Conservation (phyloP, 1,284 basidiomycete species). For the Ganoderma multipileum region DNA sequence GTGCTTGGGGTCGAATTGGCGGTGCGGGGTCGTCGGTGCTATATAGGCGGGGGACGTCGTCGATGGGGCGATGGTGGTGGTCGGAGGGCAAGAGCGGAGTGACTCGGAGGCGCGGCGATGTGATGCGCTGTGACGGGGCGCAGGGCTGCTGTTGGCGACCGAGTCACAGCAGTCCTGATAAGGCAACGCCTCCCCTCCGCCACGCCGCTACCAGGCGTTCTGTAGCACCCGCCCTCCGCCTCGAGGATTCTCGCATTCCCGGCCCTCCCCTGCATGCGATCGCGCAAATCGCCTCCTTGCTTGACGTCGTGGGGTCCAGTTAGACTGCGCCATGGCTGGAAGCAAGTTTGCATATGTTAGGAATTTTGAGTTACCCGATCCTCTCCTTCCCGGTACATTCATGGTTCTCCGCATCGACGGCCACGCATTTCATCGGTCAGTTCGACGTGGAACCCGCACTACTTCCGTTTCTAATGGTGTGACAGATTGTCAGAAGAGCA, state of each 20-base stretch:
- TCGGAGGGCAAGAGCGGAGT: slow-evolving; percentile 33
- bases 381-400: slow-evolving; percentile 84
- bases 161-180: slow-evolving; percentile 34
- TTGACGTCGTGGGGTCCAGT: slow-evolving; percentile 3
- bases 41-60: slow-evolving; percentile 7
- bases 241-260: slow-evolving; percentile 10
- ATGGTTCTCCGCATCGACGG: slow-evolving; percentile 92
- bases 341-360: slow-evolving; percentile 93
- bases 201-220: slow-evolving; percentile 30
- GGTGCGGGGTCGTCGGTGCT: slow-evolving; percentile 13
- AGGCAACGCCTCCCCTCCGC: slow-evolving; percentile 26
- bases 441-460: not conserved
- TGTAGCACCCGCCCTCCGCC: slow-evolving; percentile 1
- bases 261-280: not conserved
- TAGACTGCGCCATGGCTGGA: slow-evolving; percentile 75
- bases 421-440: slow-evolving; percentile 92
- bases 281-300: slow-evolving; percentile 2
- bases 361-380: slow-evolving; percentile 90
- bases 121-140: slow-evolving; percentile 32
- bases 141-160: slow-evolving; percentile 32
- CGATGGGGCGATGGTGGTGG: slow-evolving; percentile 37
- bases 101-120: slow-evolving; percentile 26
- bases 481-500: slow-evolving; percentile 87
- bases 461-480: not conserved
- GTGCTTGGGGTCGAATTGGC: slow-evolving; percentile 20